Evolutionary conservation across 176 grass and related monocot species (phyloP), one percentile per base, ranked within the genome.

Genomic region (Carex pumila): DNA sequence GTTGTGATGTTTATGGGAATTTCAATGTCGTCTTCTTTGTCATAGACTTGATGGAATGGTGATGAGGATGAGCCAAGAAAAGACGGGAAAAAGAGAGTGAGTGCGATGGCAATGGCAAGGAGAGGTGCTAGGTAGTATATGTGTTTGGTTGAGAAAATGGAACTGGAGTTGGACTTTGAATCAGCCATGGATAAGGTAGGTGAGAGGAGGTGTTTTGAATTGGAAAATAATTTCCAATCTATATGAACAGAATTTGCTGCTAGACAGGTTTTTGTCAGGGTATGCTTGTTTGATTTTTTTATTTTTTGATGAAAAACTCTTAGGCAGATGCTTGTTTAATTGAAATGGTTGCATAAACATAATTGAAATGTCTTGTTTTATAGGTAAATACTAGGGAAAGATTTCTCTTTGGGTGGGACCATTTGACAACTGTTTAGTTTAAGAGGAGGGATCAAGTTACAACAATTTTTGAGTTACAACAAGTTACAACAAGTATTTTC

Each of bases 61-160:
- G 37, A 29, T 9, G 65, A 41, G 18, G 87, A 80, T 18, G 85
- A 70, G 81, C 81, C 61, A 81, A 92, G 59, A 83, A 85, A 86
- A 10, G 83, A 79, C 47, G 82, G 74, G 85, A 87, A 47, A 72
- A 89, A 76, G 43, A 84, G 22, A 7, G 87, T 22, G 76, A 81
- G 75, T 49, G 84, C 56, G 65, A 89, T 85, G 17, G 34, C 58
- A 19, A 65, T 32, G 59, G 75, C 52, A 39, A 89, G 67, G 65
- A 87, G 50, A n/a, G 87, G 90, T 6, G 90, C 87, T 18, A 87
- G 66, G 84, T 82, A 86, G 50, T 89, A 86, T 65, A 86, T 84
- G 61, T 84, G 74, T 21, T 72, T 79, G 52, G 83, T 45, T 66
- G 61, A 49, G 18, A 85, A 65, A 62, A 85, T 64, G 31, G 41